Base-by-base conservation (phyloP, 768 basidiomycete species). In the Rubroboletus pulcherrimus region DNA sequence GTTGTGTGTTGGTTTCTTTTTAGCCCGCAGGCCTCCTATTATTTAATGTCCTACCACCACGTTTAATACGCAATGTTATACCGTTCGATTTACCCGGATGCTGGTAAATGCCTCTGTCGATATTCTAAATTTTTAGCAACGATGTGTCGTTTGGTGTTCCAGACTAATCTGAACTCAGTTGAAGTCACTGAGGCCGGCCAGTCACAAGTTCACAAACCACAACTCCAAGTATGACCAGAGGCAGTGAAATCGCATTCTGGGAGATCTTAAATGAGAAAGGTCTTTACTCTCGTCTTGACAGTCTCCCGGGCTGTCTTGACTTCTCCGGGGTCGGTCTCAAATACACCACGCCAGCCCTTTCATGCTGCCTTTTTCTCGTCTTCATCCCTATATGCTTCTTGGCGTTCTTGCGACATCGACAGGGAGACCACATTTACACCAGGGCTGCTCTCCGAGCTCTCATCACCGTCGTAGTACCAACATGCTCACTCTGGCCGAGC, bases 401-500 rank as follows among this genome's bases (percentile, higher is more conserved):
- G 38, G 29, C 33, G n/a, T 56, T 65, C 49, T 46, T 38, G 40
- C 50, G 56, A 38, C 11, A 51, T 48, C 54, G 50, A 19, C 39
- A 48, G 42, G 54, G 58, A 53, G 56, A 58, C 38, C 49, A 39
- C 15, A 46, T 40, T 19, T 57, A 55, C 12, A 60, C 62, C 17
- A 66, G 66, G 30, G 56, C 48, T 4, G 57, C 66, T 38, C 64
- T 73, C 33, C 73, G 71, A 59, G 77, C 75, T 19, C 69, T 82
- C 17, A 68, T 74, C 41, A 66, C 69, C 4, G 57, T 82, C 35
- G 52, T 81, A n/a, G 71, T 69, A 2, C 79, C 81, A 6, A 75
- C 75, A 1, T 73, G 69, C 42, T 73, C 73, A n/a, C 71, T 77
- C 40, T 80, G 78, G 79, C 74, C 79, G 10, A 61, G 60, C 19